Conservation (phyloP, 352 stramenopile species). For the Globisporangium takayamanum region DNA sequence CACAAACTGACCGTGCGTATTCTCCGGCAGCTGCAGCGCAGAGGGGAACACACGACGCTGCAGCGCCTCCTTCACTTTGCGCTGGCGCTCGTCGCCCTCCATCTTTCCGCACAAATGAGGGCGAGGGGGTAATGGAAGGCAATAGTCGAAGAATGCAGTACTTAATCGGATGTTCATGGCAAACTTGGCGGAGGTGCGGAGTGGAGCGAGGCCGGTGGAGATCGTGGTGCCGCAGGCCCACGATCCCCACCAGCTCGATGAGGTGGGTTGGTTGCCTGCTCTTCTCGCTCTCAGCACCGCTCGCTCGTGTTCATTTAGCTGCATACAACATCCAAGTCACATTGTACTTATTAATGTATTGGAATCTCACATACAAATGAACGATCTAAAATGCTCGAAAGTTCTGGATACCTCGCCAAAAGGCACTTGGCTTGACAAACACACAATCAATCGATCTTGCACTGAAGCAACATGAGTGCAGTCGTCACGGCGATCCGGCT, state of each 20-base stretch:
- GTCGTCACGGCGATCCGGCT: constrained; percentile 37
- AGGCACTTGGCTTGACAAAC: background rate
- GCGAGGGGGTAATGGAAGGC: no score
- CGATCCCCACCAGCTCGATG: no score
- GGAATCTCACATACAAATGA: background rate
- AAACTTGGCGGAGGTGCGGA: no score
- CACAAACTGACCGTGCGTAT: background rate
- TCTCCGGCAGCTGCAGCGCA: background rate
- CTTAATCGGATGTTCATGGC: no score
- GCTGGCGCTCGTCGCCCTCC: background rate
- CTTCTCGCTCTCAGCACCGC: no score
- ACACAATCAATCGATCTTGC: no score
- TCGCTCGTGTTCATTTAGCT: no score
- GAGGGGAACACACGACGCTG: background rate
- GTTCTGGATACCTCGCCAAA: background rate
- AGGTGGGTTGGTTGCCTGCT: no score
- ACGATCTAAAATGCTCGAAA: background rate
- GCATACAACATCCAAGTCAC: no score
- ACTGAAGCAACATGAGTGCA: background rate
- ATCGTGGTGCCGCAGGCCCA: no score
- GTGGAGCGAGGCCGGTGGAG: no score
- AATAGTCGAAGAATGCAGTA: no score
- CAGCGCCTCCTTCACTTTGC: background rate
- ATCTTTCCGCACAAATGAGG: background rate
- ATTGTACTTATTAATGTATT: background rate